phyloP scores from a whole-genome alignment of 176 grass and related monocot genomes.

The Elymus sibiricus region DNA sequence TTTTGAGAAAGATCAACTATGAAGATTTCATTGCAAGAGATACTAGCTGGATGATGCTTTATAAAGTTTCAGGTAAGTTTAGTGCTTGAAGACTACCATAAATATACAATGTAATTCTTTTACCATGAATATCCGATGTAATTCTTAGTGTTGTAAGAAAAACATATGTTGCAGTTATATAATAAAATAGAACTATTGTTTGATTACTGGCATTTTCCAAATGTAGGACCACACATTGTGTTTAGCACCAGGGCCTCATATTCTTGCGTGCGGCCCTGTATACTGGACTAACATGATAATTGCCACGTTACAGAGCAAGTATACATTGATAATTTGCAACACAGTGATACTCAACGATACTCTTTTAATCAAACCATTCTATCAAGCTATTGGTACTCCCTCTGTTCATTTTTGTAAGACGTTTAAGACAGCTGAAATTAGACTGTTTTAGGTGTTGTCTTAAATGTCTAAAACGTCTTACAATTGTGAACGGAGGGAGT shows the following conservation, averaged over 20 bases:
- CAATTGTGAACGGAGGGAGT: no score
- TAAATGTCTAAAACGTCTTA: no score
- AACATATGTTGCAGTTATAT: neutral
- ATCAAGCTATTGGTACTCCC: neutral
- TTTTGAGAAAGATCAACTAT: neutral
- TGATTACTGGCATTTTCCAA: neutral
- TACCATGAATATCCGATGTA: neutral
- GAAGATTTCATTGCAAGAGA: neutral
- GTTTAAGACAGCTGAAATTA: no score
- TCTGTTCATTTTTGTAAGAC: no score
- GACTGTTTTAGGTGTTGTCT: no score
- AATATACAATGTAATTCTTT: neutral
- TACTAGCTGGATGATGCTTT: neutral
- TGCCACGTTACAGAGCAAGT: neutral
- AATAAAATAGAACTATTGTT: neutral
- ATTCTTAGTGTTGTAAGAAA: neutral
- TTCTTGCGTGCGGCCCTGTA: neutral
- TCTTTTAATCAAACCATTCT: neutral
- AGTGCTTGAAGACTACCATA: neutral
- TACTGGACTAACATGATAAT: constrained; percentile 2
- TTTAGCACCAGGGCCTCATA: neutral
- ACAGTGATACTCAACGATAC: neutral
- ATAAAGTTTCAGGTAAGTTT: neutral
- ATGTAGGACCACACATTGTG: neutral
- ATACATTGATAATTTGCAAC: neutral